Base-by-base conservation (phyloP, 352 stramenopile species). In the Pythium dissimile region DNA sequence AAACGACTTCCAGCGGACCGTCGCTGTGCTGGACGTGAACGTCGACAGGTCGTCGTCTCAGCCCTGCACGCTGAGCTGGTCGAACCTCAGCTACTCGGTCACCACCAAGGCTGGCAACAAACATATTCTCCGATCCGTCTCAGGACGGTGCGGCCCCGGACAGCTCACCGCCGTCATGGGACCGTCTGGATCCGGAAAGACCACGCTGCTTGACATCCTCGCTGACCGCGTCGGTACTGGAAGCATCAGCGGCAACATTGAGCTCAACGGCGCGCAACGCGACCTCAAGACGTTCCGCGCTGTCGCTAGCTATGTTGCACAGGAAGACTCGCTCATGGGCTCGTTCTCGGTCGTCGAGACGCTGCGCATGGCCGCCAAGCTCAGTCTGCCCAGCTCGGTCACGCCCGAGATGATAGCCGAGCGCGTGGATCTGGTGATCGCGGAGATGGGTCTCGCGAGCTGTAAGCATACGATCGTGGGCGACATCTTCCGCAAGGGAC, bases 271-370 rank as follows among this genome's bases (percentile, higher is more conserved):
- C 21, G 39, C 48, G 12, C 10, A 44, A 9, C 59, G 66, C 54
- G 13, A 73, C 23, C 21, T 24, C n/a, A 59, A 55, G 34, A 34
- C n/a, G 1, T 75, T 75, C 42, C 63, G 60, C 21, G 35, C 48
- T 7, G 35, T 73, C 12, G 12, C 66, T 4, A 57, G 44, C 10
- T 77, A 77, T 51, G 73, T 82, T 6, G 56, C 64, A 1, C 73
- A 82, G 56, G 70, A 75, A 26, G 73, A 82, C 44, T 71, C 75
- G 12, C 50, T 90, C 6, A 56, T 88, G 5, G 75, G 75, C 0
- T 84, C 74, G 0, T 86, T 92, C 49, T 85, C 77, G 0, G 77
- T 88, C 3, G 21, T 69, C 8, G 84, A 94, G 64, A 86, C 73
- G 38, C 72, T 94, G 26, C 41, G 34, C 5, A 88, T 88, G 67